Evolutionary conservation across 2,329 filamentous ascomycete species (phyloP), one percentile per base, ranked within the genome.

Genomic region (Phoma sp.): DNA sequence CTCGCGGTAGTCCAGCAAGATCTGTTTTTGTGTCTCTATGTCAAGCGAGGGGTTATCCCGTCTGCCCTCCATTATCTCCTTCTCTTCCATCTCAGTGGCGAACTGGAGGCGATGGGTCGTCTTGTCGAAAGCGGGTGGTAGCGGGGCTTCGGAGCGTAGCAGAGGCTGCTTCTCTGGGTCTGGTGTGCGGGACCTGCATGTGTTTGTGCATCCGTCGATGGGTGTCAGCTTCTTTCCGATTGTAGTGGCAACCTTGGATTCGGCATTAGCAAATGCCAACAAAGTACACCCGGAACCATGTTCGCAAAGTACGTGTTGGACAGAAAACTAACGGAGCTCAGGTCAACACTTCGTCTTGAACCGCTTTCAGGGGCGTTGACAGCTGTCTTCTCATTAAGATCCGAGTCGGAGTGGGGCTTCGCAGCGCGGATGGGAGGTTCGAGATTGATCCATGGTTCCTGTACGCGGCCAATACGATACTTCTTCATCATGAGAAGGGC

Each of bases 401-500:
- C 49, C 21, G n/a, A 63, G 50, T 62, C 17, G 12, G 29, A 37
- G 58, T 66, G 68, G 62, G 69, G 79, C 65, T 80, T 65, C 37
- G 80, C 79, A 33, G 64, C 81, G 66, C 81, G 78, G 56, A 87
- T 86, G 60, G 85, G 85, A 49, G 85, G 85, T 60, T 80, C 81
- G 61, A 81, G 77, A 73, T 85, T 86, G 56, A 74, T 72, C 85
- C 85, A 88, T 30, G 79, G 79, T 57, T 81, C 78, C 48, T 74
- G 66, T 39, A 83, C 81, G 64, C 80, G 81, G 62, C 84, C 85
- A 62, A 88, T 85, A 62, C 83, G 83, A 73, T 81, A 86, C 62
- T 80, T 79, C 69, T 80, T 82, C 83, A 88, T 86, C 43, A 80
- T 81, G 42, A 78, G 76, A 25, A 86, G 69, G 12, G 84, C 84